These are phyloP conservation scores for Moniliophthora roreri DNA, from an alignment of 1,284 basidiomycete genomes.

Conservation along the genomic window DNA sequence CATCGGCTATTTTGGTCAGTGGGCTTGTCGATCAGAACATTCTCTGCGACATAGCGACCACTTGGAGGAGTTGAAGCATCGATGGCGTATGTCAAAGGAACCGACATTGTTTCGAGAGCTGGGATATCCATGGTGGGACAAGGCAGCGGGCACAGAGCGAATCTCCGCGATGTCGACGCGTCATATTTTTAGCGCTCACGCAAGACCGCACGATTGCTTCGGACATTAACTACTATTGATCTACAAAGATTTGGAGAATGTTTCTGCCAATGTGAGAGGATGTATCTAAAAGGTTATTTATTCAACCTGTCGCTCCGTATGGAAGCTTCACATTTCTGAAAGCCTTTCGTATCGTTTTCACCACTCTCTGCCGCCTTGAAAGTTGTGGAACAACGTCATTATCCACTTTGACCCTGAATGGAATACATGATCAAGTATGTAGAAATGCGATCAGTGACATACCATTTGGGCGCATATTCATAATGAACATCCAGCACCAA, in stretches of 20 bases:
- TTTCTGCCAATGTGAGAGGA: too few relatives aligned
- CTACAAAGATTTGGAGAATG: too few relatives aligned
- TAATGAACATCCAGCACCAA: neutral
- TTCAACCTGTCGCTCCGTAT: too few relatives aligned
- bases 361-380: neutral
- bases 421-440: neutral
- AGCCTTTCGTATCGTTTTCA: neutral
- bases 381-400: neutral
- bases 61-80: slow-evolving; percentile 67
- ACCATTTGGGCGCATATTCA: neutral
- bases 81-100: slow-evolving; percentile 49
- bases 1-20: slow-evolving; percentile 67
- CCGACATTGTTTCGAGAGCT: slow-evolving; percentile 16
- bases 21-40: slow-evolving; percentile 65
- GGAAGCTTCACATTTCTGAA: neutral
- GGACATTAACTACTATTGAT: too few relatives aligned
- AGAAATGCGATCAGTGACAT: neutral
- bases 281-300: too few relatives aligned
- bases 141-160: neutral
- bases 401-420: neutral
- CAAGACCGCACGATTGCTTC: neutral
- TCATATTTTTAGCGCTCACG: neutral
- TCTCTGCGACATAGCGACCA: slow-evolving; percentile 64
- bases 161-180: slow-evolving; percentile 4
- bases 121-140: slow-evolving; percentile 3